Evolutionary conservation across 371 early-diverging fungal species (phyloP).

Genomic region (Mortierella sp.): DNA sequence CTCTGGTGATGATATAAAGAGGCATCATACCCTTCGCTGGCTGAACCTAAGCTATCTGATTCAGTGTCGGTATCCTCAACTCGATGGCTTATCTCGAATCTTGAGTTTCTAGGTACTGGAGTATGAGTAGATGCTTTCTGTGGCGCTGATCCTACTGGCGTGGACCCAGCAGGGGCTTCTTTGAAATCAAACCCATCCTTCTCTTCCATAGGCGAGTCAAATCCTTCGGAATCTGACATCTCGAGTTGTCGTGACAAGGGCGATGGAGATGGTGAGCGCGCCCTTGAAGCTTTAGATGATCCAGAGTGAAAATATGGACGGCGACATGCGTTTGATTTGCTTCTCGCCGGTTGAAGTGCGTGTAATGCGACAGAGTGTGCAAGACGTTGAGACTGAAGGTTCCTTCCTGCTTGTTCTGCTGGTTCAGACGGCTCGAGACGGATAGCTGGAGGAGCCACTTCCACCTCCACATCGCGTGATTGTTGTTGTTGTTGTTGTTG

Average conservation of each 20-base stretch:
- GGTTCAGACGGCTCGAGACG: conserved; percentile 4
- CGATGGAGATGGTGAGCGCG: conserved; percentile 41
- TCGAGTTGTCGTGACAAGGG: conserved; percentile 33
- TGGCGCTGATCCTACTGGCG: background rate
- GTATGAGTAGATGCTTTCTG: background rate
- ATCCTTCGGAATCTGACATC: conserved; percentile 11
- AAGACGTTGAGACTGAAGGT: background rate
- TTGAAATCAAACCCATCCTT: conserved; percentile 17
- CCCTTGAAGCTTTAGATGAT: conserved; percentile 1
- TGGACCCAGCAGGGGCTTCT: background rate
- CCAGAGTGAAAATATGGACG: conserved; percentile 4
- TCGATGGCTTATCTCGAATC: background rate
- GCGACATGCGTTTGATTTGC: background rate
- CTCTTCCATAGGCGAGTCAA: conserved; percentile 19
- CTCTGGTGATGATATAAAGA: conserved; percentile 7
- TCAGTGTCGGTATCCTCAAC: background rate
- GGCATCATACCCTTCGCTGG: background rate
- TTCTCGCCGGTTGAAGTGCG: conserved; percentile 23
- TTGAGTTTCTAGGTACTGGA: background rate
- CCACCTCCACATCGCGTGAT: background rate
- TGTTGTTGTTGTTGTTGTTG: conserved; percentile 12
- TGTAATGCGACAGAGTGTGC: conserved; percentile 18
- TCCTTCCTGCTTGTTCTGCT: background rate
- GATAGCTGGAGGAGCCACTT: background rate
- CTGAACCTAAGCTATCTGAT: background rate